A percentile compares a stretch with the other conserved stretches of the same genome.
Conservation (phyloP, 1,139 yeast species). For the Sugiyamaella grinbergsii region DNA sequence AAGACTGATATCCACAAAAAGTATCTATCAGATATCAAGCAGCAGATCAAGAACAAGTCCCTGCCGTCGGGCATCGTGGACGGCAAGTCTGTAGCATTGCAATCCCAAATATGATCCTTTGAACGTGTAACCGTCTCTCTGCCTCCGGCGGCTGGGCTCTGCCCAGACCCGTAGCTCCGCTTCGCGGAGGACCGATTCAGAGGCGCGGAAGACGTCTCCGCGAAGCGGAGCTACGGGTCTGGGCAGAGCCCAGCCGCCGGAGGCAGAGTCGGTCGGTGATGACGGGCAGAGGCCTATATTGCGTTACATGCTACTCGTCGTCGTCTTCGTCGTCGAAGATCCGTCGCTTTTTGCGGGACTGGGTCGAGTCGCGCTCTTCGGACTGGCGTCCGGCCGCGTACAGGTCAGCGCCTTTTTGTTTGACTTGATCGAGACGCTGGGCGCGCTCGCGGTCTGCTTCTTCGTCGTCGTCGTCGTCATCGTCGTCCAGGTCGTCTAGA, state of each 20-base stretch:
- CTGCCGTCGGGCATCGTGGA: constrained; percentile 31
- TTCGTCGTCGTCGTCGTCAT: constrained; percentile 49
- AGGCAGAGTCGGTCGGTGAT: constrained; percentile 3
- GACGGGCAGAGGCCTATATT: not conserved
- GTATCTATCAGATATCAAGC: constrained; percentile 30
- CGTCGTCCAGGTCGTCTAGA: constrained; percentile 46
- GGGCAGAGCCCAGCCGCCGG: constrained; percentile 15
- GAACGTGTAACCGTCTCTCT: not conserved
- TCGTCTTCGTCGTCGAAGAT: constrained; percentile 61
- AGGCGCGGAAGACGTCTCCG: too few species aligned
- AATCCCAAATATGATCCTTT: constrained; percentile 5
- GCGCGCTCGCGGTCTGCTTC: constrained; percentile 59
- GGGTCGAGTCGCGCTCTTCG: constrained; percentile 35
- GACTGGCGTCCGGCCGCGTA: constrained; percentile 41
- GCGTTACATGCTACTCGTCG: constrained; percentile 4
- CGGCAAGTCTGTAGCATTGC: constrained; percentile 27
- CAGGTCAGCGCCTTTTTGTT: constrained; percentile 57
- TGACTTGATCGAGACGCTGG: constrained; percentile 61
- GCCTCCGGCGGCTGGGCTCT: constrained; percentile 16
- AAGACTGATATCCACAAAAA: constrained; percentile 32
- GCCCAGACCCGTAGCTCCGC: constrained; percentile 11
- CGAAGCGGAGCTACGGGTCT: constrained; percentile 11
- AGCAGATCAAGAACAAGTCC: constrained; percentile 31
- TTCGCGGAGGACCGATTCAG: too few species aligned
- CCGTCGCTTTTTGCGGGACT: constrained; percentile 38